phyloP scores from a whole-genome alignment of 2,329 filamentous ascomycete genomes.

The Orbilia ellipsospora region DNA sequence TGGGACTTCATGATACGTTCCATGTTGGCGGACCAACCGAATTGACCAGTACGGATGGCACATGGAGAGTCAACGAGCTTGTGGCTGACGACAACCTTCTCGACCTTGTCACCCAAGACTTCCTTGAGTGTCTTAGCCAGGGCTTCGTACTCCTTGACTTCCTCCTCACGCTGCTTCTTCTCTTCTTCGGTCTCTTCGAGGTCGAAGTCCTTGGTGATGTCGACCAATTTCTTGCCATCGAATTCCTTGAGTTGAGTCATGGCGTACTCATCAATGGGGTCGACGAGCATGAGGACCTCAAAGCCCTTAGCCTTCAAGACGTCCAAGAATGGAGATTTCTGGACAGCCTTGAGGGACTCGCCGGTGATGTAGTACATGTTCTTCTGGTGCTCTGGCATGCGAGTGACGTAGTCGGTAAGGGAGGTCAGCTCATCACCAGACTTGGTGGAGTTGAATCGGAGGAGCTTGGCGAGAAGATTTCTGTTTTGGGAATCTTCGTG shows the following conservation, averaged over 20 bases:
- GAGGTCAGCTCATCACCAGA: constrained; percentile 96
- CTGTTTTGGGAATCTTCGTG: constrained; percentile 99
- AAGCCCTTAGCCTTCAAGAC: constrained; percentile 99
- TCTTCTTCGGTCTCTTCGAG: constrained; percentile 99
- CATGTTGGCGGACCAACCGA: constrained; percentile 99
- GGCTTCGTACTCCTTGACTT: constrained; percentile 98
- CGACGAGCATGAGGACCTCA: constrained; percentile 98
- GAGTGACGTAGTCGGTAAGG: constrained; percentile 95
- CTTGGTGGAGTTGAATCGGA: constrained; percentile 99
- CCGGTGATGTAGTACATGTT: constrained; percentile 99
- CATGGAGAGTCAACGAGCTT: constrained; percentile 95
- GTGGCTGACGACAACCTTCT: constrained; percentile 99
- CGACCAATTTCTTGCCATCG: constrained; percentile 99
- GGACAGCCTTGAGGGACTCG: constrained; percentile 97
- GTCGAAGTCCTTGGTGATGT: constrained; percentile 99
- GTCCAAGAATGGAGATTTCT: constrained; percentile 98
- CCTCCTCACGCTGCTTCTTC: constrained; percentile 92
- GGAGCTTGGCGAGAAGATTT: constrained; percentile 89
- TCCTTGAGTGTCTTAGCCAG: constrained; percentile 99
- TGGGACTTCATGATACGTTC: constrained; percentile 99
- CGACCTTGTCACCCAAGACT: constrained; percentile 97
- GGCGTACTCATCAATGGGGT: constrained; percentile 99
- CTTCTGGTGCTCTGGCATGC: constrained; percentile 99
- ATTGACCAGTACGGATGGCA: constrained; percentile 99
- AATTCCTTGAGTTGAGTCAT: constrained; percentile 99